phyloP scores from a whole-genome alignment of 495 filamentous ascomycete genomes.

The Penicillium samsonianum region DNA sequence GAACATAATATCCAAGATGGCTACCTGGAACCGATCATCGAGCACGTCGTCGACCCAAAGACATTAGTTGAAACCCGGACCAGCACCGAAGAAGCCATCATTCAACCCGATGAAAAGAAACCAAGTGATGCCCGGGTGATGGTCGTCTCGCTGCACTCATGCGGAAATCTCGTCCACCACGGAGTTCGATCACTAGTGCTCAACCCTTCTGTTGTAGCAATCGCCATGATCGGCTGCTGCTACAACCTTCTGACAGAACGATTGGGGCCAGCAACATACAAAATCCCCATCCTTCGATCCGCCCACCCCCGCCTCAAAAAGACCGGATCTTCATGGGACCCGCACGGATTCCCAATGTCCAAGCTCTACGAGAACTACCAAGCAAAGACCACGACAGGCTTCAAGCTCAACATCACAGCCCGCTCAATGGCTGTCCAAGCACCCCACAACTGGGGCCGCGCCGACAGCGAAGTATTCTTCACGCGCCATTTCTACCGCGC shows the following conservation, averaged over 20 bases:
- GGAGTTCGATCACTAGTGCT: conserved; percentile 80
- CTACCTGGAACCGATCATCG: conserved; percentile 74
- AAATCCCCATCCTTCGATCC: conserved; percentile 67
- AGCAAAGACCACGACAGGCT: conserved; percentile 54
- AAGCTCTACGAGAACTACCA: conserved; percentile 62
- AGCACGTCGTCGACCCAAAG: conserved; percentile 58
- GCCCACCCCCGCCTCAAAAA: conserved; percentile 56
- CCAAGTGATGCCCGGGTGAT: conserved; percentile 57
- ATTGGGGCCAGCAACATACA: conserved; percentile 81
- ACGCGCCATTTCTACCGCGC: conserved; percentile 92
- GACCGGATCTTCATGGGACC: conserved; percentile 68
- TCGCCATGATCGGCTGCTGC: conserved; percentile 96
- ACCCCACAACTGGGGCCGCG: conserved; percentile 82
- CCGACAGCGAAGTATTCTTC: conserved; percentile 84
- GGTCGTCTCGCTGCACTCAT: conserved; percentile 94
- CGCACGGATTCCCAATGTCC: conserved; percentile 92
- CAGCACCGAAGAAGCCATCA: conserved; percentile 10
- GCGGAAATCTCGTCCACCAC: conserved; percentile 95
- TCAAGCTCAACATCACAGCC: conserved; percentile 91
- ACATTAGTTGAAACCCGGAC: conserved; percentile 10
- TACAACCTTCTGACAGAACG: conserved; percentile 95
- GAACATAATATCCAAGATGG: conserved; percentile 61
- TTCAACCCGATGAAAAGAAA: conserved; percentile 15
- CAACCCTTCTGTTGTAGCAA: conserved; percentile 79
- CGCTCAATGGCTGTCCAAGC: conserved; percentile 97